A percentile compares a stretch with the other conserved stretches of the same genome.
phyloP scores from a whole-genome alignment of 2,329 filamentous ascomycete genomes.

The Aspergillus phoenicis region DNA sequence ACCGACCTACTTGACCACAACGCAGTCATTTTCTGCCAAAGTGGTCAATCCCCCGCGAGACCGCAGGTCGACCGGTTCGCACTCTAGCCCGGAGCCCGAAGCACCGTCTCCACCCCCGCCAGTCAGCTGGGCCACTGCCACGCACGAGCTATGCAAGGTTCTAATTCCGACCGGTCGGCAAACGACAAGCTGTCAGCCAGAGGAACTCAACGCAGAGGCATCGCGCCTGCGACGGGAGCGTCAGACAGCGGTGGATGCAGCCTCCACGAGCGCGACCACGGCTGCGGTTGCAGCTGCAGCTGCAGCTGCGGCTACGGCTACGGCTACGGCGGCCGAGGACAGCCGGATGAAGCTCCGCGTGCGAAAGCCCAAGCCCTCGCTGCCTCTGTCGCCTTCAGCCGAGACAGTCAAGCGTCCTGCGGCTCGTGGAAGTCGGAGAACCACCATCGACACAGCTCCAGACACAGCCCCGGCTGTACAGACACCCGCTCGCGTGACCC shows the following conservation, averaged over 20 bases:
- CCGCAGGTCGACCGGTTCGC: slow-evolving; percentile 34
- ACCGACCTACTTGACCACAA: slow-evolving; percentile 83
- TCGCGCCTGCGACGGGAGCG: slow-evolving; percentile 66
- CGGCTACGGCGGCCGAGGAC: slow-evolving; percentile 40
- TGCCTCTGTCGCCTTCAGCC: slow-evolving; percentile 55
- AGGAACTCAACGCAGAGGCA: slow-evolving; percentile 75
- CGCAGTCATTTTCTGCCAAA: slow-evolving; percentile 82
- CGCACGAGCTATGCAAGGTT: slow-evolving; percentile 77
- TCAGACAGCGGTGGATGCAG: slow-evolving; percentile 47
- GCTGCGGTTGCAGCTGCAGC: slow-evolving; percentile 44
- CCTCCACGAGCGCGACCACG: slow-evolving; percentile 31
- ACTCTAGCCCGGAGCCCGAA: slow-evolving; percentile 49
- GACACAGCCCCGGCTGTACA: slow-evolving; percentile 39
- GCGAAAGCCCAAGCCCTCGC: slow-evolving; percentile 58
- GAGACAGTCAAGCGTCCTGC: slow-evolving; percentile 56
- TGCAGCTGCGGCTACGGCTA: slow-evolving; percentile 25
- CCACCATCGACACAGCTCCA: slow-evolving; percentile 59
- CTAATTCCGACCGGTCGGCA: slow-evolving; percentile 76
- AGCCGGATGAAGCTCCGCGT: slow-evolving; percentile 74
- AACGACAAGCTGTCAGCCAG: slow-evolving; percentile 72
- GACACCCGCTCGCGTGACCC: slow-evolving; percentile 26
- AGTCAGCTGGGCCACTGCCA: slow-evolving; percentile 82
- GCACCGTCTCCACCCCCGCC: slow-evolving; percentile 70
- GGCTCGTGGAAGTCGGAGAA: slow-evolving; percentile 57
- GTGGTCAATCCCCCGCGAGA: slow-evolving; percentile 69